Percentiles rank a stretch among this genome's conserved stretches.
phyloP scores from a whole-genome alignment of 2,329 filamentous ascomycete genomes.

The Ascochyta viciae-villosae region DNA sequence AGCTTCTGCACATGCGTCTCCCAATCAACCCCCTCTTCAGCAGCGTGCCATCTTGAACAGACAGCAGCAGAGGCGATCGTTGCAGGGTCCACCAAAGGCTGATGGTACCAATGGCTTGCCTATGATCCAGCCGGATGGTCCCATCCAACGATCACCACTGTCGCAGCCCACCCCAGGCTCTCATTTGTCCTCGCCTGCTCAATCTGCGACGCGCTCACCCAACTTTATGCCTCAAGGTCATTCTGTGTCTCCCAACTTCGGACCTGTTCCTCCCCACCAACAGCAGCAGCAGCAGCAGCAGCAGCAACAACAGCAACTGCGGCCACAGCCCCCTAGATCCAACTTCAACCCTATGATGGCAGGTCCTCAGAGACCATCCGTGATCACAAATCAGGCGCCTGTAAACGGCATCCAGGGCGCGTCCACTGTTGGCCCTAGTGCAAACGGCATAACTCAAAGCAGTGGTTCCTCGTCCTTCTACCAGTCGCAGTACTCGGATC shows the following conservation, averaged over 20 bases:
- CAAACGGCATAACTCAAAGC: constrained; percentile 46
- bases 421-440: constrained; percentile 46
- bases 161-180: constrained; percentile 84
- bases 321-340: constrained; percentile 56
- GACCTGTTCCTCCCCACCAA: constrained; percentile 58
- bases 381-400: constrained; percentile 46
- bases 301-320: constrained; percentile 37
- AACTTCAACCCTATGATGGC: constrained; percentile 55
- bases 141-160: constrained; percentile 69
- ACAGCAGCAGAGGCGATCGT: constrained; percentile 75
- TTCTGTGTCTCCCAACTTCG: constrained; percentile 67
- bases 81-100: constrained; percentile 77
- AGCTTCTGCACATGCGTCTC: constrained; percentile 64
- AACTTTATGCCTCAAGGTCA: constrained; percentile 65
- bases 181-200: constrained; percentile 72
- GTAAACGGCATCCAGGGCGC: constrained; percentile 48
- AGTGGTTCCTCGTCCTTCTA: constrained; percentile 68
- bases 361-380: constrained; percentile 49
- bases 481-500: constrained; percentile 86
- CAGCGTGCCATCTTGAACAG: constrained; percentile 83
- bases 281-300: constrained; percentile 23
- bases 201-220: constrained; percentile 64
- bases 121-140: constrained; percentile 50
- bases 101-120: constrained; percentile 56
- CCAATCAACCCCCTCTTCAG: constrained; percentile 68